Conservation (phyloP, 164 flowering plant species). For the Vitis riparia region DNA sequence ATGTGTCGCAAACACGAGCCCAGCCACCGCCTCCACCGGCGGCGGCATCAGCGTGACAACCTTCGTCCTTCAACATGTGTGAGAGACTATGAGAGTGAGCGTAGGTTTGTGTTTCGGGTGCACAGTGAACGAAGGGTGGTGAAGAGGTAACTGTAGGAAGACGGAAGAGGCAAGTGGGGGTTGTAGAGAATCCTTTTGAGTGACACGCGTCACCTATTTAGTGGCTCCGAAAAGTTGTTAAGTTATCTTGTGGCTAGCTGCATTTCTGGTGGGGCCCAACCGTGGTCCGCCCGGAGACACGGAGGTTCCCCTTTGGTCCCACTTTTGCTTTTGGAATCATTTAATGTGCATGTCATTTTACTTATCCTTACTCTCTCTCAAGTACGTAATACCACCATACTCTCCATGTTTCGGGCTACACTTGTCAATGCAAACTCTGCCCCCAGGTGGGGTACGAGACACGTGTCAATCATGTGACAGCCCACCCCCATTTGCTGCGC, state of each 20-base stretch:
- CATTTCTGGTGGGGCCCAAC: constrained; percentile 24
- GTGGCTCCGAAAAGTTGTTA: constrained; percentile 25
- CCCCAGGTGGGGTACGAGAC: too few species aligned
- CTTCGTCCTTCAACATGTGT: constrained; percentile 32
- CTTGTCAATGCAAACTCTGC: too few species aligned
- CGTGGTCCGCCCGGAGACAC: neutral
- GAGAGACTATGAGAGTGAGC: neutral
- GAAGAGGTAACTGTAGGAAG: constrained; percentile 6
- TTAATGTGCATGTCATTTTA: neutral
- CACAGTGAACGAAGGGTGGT: neutral
- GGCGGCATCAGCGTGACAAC: neutral
- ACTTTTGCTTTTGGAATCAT: constrained; percentile 6
- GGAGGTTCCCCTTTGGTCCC: constrained; percentile 12
- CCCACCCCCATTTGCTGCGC: too few species aligned
- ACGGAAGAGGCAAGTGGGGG: constrained; percentile 8
- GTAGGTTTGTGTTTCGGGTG: neutral
- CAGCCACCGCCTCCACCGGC: constrained; percentile 25
- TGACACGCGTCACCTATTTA: constrained; percentile 34
- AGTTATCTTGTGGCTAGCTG: constrained; percentile 57
- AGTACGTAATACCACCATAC: too few species aligned
- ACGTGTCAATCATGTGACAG: too few species aligned
- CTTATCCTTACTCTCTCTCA: too few species aligned
- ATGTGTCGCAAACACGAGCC: constrained; percentile 61
- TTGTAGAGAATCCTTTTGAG: constrained; percentile 33
- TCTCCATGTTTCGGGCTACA: too few species aligned